These are phyloP conservation scores for Aethionema arabicum DNA, from an alignment of 345 rosid species.

Conservation along the genomic window DNA sequence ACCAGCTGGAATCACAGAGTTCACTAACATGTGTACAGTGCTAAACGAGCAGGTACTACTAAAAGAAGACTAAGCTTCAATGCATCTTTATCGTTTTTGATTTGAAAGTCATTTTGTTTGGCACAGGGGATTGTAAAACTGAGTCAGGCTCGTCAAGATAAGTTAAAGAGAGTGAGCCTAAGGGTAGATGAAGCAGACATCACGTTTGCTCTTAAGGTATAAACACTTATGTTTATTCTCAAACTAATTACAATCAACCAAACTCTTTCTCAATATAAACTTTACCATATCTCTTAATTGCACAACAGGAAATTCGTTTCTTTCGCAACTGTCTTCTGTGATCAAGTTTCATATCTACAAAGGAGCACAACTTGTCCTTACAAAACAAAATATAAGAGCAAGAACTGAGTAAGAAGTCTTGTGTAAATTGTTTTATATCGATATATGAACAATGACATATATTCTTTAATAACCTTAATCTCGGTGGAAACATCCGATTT, in stretches of 20 bases:
- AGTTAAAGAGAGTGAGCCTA: slow-evolving; percentile 55
- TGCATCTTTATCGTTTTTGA: neutral
- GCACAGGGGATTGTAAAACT: slow-evolving; percentile 70
- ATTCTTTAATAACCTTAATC: no score
- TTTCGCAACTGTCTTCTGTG: slow-evolving; percentile 72
- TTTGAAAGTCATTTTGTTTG: neutral
- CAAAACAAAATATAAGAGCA: no score
- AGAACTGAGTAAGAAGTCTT: no score
- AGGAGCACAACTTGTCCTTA: neutral
- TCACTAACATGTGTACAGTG: slow-evolving; percentile 69
- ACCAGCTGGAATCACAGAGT: slow-evolving; percentile 64
- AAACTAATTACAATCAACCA: neutral
- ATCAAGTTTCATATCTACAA: slow-evolving; percentile 7
- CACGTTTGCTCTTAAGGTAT: slow-evolving; percentile 76
- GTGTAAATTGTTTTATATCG: no score
- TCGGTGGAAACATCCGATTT: no score
- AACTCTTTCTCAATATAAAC: neutral
- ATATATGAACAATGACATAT: no score
- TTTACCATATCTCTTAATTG: neutral
- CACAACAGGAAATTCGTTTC: slow-evolving; percentile 68
- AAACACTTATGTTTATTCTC: neutral
- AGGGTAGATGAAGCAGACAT: slow-evolving; percentile 71
- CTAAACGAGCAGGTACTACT: slow-evolving; percentile 77
- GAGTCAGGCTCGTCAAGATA: slow-evolving; percentile 65
- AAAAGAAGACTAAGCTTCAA: neutral